Conservation (phyloP, 352 stramenopile genomes). For the Pythium sukuiense region DNA sequence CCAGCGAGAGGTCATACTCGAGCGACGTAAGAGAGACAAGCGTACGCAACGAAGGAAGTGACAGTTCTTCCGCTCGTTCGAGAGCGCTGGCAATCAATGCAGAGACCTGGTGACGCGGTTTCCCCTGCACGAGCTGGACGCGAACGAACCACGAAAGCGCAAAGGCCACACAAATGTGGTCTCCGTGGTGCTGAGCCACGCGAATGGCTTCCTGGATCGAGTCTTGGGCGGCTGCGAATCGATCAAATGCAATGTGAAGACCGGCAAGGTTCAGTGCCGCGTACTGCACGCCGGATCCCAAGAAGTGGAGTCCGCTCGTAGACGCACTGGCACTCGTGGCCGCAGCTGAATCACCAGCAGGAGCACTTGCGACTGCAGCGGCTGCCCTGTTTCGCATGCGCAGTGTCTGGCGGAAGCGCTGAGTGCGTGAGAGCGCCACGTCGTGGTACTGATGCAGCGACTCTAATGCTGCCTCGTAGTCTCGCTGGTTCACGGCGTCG, state of each 20-base stretch:
- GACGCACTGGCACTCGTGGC: constrained; percentile 2
- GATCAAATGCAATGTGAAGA: constrained; percentile 86
- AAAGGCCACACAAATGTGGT: constrained; percentile 92
- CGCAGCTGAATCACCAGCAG: neutral
- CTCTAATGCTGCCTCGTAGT: constrained; percentile 88
- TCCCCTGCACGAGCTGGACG: constrained; percentile 61
- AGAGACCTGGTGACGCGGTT: constrained; percentile 49
- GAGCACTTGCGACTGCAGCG: neutral
- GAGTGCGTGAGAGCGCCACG: constrained; percentile 52
- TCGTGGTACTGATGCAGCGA: constrained; percentile 94
- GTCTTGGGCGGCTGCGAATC: constrained; percentile 70
- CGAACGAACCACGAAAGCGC: constrained; percentile 87
- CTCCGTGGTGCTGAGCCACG: constrained; percentile 91
- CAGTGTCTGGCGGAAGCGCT: constrained; percentile 12
- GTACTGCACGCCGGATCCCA: constrained; percentile 85
- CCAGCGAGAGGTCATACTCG: constrained; percentile 50
- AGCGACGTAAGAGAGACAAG: constrained; percentile 47
- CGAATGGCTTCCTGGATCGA: constrained; percentile 92
- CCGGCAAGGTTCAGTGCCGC: constrained; percentile 88
- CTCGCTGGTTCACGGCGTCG: constrained; percentile 71
- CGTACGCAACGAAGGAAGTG: constrained; percentile 50
- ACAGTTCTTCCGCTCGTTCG: constrained; percentile 58
- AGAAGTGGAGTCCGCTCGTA: constrained; percentile 45
- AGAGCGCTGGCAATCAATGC: constrained; percentile 53
- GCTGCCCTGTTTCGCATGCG: constrained; percentile 6